phyloP scores from a whole-genome alignment of 805 yeast species.

The Metschnikowia bowlesiae region DNA sequence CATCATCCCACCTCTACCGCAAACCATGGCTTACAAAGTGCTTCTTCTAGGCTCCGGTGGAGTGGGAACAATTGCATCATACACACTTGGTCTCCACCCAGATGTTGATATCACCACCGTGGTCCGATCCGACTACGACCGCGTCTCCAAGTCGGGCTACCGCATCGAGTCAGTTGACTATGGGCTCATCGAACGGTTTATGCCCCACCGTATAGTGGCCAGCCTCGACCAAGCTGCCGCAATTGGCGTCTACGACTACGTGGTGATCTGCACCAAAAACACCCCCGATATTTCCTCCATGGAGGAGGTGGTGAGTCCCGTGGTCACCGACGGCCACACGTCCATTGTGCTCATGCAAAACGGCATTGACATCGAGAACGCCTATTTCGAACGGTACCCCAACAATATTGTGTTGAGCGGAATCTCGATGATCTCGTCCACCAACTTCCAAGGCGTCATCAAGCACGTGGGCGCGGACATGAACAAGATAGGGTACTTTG shows the following conservation, averaged over 20 bases:
- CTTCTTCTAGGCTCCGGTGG: conserved; percentile 81
- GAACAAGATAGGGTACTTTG: conserved; percentile 25
- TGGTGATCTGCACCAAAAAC: conserved; percentile 59
- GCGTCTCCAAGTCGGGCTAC: conserved; percentile 50
- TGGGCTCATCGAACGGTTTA: conserved; percentile 52
- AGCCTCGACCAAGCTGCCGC: conserved; percentile 42
- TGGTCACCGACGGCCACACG: conserved; percentile 29
- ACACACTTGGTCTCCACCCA: conserved; percentile 45
- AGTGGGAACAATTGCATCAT: conserved; percentile 75
- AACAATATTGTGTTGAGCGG: conserved; percentile 32
- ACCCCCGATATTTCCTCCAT: conserved; percentile 55
- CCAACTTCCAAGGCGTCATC: conserved; percentile 24
- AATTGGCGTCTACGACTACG: conserved; percentile 46
- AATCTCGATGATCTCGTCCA: conserved; percentile 33
- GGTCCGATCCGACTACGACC: conserved; percentile 60
- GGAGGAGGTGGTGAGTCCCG: conserved; percentile 49
- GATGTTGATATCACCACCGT: conserved; percentile 55
- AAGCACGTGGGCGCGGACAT: conserved; percentile 26
- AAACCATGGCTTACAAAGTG: conserved; percentile 15
- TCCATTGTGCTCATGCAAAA: conserved; percentile 37
- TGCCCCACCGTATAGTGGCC: conserved; percentile 45
- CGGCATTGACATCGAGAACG: conserved; percentile 35
- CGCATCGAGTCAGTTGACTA: conserved; percentile 58
- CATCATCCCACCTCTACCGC: no score
- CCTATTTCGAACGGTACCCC: conserved; percentile 31